phyloP scores from a whole-genome alignment of 2,329 filamentous ascomycete genomes.

The Neonectria hederae region DNA sequence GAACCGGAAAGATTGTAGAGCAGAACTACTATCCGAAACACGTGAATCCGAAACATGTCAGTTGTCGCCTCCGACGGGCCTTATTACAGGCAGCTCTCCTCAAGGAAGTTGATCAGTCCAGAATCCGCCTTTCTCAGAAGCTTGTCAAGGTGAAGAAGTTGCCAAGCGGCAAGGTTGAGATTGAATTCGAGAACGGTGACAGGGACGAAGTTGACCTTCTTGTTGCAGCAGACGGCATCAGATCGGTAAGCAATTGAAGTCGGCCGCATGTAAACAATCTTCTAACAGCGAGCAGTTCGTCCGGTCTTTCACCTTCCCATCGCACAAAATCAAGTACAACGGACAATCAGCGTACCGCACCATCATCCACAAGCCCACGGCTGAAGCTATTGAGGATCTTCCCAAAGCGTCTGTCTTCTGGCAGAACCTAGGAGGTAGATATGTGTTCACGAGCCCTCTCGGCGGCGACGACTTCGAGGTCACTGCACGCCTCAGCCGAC shows the following conservation, averaged over 20 bases:
- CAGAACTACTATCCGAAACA: constrained; percentile 33
- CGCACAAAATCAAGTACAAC: constrained; percentile 57
- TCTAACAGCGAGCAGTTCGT: constrained; percentile 47
- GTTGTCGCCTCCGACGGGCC: constrained; percentile 45
- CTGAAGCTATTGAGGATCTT: constrained; percentile 43
- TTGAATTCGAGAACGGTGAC: constrained; percentile 57
- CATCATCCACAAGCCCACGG: constrained; percentile 40
- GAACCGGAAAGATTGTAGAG: constrained; percentile 43
- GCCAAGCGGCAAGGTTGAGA: constrained; percentile 46
- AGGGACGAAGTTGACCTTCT: constrained; percentile 55
- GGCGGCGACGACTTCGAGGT: constrained; percentile 48
- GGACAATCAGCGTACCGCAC: constrained; percentile 47
- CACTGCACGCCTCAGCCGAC: constrained; percentile 36
- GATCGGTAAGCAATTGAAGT: constrained; percentile 49
- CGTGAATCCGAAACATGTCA: constrained; percentile 38
- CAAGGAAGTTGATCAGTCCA: constrained; percentile 53
- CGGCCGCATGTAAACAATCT: not conserved
- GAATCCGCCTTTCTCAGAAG: constrained; percentile 57
- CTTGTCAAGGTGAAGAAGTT: constrained; percentile 52
- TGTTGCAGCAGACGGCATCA: constrained; percentile 63
- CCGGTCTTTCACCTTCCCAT: constrained; percentile 52
- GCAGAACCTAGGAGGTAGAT: constrained; percentile 44
- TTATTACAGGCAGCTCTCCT: constrained; percentile 60
- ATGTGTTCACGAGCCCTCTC: constrained; percentile 48
- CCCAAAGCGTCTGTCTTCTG: constrained; percentile 45